Evolutionary conservation across 345 rosid genomes (phyloP).

Genomic region (Kernera saxatilis): DNA sequence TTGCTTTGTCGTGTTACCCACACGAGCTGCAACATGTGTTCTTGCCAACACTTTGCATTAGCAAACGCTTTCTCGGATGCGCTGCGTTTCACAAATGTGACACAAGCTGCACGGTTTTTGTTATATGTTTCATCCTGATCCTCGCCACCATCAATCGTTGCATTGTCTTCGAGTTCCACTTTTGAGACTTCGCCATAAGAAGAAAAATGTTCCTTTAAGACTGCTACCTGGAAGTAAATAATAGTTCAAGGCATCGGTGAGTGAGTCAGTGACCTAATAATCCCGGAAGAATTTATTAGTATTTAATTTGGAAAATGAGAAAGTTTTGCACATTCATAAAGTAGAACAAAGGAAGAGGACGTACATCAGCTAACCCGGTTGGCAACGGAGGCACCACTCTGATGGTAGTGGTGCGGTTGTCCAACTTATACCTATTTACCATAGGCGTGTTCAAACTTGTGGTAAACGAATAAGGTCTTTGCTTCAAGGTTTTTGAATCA

Average conservation of each 20-base stretch:
- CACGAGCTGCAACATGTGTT: slow-evolving; percentile 54
- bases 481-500: slow-evolving; percentile 44
- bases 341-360: slow-evolving; percentile 24
- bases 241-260: slow-evolving; percentile 9
- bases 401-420: slow-evolving; percentile 75
- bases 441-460: slow-evolving; percentile 32
- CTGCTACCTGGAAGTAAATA: slow-evolving; percentile 44
- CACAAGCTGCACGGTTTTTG: slow-evolving; percentile 40
- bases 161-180: slow-evolving; percentile 63
- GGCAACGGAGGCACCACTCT: slow-evolving; percentile 76
- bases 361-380: slow-evolving; percentile 65
- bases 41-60: slow-evolving; percentile 80
- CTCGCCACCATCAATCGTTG: slow-evolving; percentile 30
- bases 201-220: slow-evolving; percentile 68
- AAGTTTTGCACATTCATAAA: slow-evolving; percentile 2
- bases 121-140: slow-evolving; percentile 31
- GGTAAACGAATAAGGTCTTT: slow-evolving; percentile 31
- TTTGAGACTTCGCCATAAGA: slow-evolving; percentile 60
- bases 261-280: background rate
- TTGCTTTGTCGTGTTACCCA: slow-evolving; percentile 51
- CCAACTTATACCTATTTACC: slow-evolving; percentile 69
- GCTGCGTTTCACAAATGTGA: slow-evolving; percentile 53
- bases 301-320: background rate
- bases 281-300: background rate
- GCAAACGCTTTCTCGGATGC: slow-evolving; percentile 82